Percentiles rank a stretch among this genome's conserved stretches.
phyloP scores from a whole-genome alignment of 306 rosid genomes.

The Herpetospermum pedunculosum region DNA sequence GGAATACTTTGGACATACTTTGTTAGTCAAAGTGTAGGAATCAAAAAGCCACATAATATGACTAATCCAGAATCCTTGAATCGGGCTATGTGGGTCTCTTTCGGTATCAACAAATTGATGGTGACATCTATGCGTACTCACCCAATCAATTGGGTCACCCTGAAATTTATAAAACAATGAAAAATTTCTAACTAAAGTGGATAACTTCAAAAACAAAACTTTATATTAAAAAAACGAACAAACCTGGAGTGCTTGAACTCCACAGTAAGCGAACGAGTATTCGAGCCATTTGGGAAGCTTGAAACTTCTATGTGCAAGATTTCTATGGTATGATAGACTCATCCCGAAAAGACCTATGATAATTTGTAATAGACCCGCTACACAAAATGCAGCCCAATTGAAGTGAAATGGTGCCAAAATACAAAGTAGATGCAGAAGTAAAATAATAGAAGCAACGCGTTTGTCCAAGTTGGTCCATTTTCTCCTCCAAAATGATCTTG shows the following conservation, averaged over 20 bases:
- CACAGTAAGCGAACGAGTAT: constrained; percentile 71
- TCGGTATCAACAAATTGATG: constrained; percentile 88
- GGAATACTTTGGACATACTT: constrained; percentile 28
- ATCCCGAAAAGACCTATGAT: constrained; percentile 65
- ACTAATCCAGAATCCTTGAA: constrained; percentile 83
- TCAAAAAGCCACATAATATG: constrained; percentile 86
- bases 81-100: constrained; percentile 89
- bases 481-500: not conserved
- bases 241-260: constrained; percentile 70
- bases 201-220: not conserved
- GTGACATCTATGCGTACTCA: constrained; percentile 81
- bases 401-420: constrained; percentile 66
- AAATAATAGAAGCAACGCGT: constrained; percentile 38
- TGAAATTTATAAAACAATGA: constrained; percentile 11
- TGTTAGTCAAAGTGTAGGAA: constrained; percentile 31
- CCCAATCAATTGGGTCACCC: constrained; percentile 95
- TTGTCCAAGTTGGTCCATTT: constrained; percentile 24
- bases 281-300: constrained; percentile 88
- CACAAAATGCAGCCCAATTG: constrained; percentile 56
- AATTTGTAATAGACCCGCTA: constrained; percentile 36
- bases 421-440: constrained; percentile 44
- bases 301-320: constrained; percentile 77
- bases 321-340: constrained; percentile 62
- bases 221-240: not conserved
- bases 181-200: not conserved